These are phyloP conservation scores for Salix udensis DNA, from an alignment of 345 rosid genomes.

Conservation along the genomic window DNA sequence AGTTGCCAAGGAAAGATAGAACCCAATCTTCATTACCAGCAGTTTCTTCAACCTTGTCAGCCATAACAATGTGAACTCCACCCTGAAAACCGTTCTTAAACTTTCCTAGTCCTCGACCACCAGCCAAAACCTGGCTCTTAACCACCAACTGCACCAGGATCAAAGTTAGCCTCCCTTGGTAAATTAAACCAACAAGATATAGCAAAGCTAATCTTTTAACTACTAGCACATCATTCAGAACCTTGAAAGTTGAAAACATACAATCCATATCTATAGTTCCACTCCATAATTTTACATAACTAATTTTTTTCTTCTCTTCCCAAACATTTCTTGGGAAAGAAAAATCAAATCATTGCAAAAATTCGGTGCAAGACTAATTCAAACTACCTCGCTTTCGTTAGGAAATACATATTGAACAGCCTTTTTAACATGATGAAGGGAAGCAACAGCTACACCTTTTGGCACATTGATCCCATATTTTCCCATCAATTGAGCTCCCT, in stretches of 20 bases:
- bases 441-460: constrained; percentile 75
- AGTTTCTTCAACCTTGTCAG: constrained; percentile 65
- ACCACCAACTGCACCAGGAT: constrained; percentile 68
- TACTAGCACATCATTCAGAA: neutral
- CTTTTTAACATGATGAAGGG: constrained; percentile 57
- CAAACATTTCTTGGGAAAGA: neutral
- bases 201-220: neutral
- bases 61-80: constrained; percentile 89
- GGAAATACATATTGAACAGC: constrained; percentile 62
- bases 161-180: constrained; percentile 5
- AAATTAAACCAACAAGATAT: neutral
- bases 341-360: neutral
- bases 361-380: neutral
- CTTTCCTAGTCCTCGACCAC: constrained; percentile 95
- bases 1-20: neutral
- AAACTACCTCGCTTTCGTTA: constrained; percentile 60
- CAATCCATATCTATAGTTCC: neutral
- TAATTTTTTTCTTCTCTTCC: neutral
- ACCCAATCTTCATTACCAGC: constrained; percentile 50
- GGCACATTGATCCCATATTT: constrained; percentile 93
- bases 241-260: neutral
- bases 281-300: neutral
- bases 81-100: constrained; percentile 87
- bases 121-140: constrained; percentile 98
- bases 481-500: constrained; percentile 96